These are phyloP conservation scores for Phytopythium montanum DNA, from an alignment of 352 stramenopile genomes.

Conservation along the genomic window DNA sequence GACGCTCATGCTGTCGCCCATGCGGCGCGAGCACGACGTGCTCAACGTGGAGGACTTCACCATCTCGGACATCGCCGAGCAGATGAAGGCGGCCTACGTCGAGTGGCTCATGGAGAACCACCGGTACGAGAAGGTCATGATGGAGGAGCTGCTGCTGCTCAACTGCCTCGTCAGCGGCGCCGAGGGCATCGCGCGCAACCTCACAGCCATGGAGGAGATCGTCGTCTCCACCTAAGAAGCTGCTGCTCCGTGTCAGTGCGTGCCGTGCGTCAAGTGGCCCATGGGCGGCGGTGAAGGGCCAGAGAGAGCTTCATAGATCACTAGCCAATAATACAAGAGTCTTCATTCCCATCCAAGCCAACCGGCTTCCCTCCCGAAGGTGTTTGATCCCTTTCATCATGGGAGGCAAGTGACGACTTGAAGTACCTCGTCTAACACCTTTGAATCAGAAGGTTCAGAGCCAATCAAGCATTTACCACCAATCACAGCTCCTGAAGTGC, in stretches of 20 bases:
- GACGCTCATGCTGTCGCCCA: conserved; percentile 42
- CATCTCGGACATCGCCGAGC: conserved; percentile 56
- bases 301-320: too few species aligned
- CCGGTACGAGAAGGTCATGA: conserved; percentile 70
- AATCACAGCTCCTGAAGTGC: not conserved
- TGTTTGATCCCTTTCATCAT: too few species aligned
- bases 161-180: conserved; percentile 82
- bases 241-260: not conserved
- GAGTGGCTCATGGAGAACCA: conserved; percentile 77
- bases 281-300: too few species aligned
- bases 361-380: too few species aligned
- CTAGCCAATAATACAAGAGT: too few species aligned
- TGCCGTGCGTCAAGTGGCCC: too few species aligned
- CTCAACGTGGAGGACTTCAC: conserved; percentile 81
- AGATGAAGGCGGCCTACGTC: conserved; percentile 76
- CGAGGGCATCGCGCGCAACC: conserved; percentile 68
- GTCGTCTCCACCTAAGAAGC: conserved; percentile 49
- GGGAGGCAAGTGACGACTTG: too few species aligned
- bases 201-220: conserved; percentile 76
- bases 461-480: not conserved
- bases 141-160: conserved; percentile 78
- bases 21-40: conserved; percentile 76
- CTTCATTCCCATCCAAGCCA: too few species aligned
- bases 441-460: too few species aligned
- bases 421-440: too few species aligned